These are phyloP conservation scores for Climacium dendroides DNA, from an alignment of 225 moss, liverwort and hornwort genomes.

Conservation along the genomic window DNA sequence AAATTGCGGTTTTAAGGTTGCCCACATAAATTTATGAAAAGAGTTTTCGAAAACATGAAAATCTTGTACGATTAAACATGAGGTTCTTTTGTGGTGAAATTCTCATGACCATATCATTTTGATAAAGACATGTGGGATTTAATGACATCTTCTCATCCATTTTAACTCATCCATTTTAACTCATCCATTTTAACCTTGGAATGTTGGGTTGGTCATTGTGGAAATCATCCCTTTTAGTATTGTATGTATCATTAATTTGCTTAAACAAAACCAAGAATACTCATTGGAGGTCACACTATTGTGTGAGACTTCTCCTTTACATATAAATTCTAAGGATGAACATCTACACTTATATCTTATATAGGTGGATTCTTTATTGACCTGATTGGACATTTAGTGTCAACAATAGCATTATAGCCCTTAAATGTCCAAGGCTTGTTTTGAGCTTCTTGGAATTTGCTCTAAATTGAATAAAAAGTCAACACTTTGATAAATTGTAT, in stretches of 20 bases:
- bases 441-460: too few species aligned
- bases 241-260: background rate
- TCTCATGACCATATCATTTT: background rate
- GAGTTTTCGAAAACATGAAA: background rate
- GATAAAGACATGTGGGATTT: background rate
- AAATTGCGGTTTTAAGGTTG: background rate
- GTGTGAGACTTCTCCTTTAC: fast-evolving
- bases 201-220: fast-evolving
- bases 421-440: too few species aligned
- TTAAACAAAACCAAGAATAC: fast-evolving
- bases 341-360: too few species aligned
- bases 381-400: too few species aligned
- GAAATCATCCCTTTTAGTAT: background rate
- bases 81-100: background rate
- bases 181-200: background rate
- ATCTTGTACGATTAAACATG: background rate
- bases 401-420: too few species aligned
- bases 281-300: background rate
- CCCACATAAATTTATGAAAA: background rate
- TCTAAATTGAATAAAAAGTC: too few species aligned
- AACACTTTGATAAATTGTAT: too few species aligned
- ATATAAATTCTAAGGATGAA: too few species aligned
- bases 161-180: too few species aligned
- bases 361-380: too few species aligned
- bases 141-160: too few species aligned